Conservation (phyloP, 1,139 yeast species). For the Arxiozyma bovina region DNA sequence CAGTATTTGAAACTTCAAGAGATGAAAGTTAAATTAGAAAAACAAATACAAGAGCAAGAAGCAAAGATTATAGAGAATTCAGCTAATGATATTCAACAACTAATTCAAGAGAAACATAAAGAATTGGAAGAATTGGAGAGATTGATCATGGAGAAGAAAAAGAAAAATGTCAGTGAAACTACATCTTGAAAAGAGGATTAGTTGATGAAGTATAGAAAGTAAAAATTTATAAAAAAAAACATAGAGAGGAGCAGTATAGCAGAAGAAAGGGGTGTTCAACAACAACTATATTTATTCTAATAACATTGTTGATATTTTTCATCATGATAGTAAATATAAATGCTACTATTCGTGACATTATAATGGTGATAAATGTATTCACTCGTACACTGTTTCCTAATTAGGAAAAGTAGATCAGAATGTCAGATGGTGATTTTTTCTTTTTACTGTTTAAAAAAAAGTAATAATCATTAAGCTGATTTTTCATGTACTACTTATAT, state of each 20-base stretch:
- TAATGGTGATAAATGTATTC: background rate
- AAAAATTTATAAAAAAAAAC: too few species aligned
- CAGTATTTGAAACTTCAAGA: conserved; percentile 15
- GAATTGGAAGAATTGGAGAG: conserved; percentile 21
- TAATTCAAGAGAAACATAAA: conserved; percentile 23
- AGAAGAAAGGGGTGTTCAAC: background rate
- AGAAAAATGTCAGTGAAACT: background rate
- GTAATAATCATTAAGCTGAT: background rate
- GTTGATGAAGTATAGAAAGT: background rate
- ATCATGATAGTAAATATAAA: too few species aligned
- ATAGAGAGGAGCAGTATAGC: background rate
- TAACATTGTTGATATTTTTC: too few species aligned
- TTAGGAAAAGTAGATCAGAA: background rate
- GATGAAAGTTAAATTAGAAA: conserved; percentile 15
- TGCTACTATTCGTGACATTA: background rate
- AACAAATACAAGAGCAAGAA: conserved; percentile 22
- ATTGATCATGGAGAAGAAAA: conserved; percentile 12
- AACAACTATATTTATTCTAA: background rate
- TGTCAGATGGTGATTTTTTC: too few species aligned
- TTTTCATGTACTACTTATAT: background rate
- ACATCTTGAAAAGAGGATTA: background rate
- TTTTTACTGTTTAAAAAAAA: background rate
- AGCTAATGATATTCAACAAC: conserved; percentile 12
- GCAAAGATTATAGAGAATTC: conserved; percentile 14
- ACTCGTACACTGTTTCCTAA: background rate